Conservation (phyloP, 202 grass and related monocot species). For the Musa balbisiana region DNA sequence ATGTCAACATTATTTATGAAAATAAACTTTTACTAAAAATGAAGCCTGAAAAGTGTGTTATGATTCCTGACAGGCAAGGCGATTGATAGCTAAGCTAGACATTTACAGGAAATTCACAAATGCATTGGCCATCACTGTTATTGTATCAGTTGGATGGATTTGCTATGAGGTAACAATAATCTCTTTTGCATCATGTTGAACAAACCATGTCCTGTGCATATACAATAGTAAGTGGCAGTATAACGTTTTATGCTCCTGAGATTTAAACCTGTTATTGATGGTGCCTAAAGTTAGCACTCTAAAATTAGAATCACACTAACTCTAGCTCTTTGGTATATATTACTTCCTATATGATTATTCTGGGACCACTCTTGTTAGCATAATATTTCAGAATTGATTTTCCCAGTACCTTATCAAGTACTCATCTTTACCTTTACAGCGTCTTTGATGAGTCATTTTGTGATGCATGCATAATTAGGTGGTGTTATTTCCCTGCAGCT, state of each 20-base stretch:
- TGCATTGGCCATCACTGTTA: conserved; percentile 63
- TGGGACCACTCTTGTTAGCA: neutral
- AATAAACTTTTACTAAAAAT: neutral
- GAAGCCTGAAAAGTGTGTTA: conserved; percentile 14
- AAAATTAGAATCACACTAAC: neutral
- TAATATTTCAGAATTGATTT: neutral
- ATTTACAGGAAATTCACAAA: conserved; percentile 97
- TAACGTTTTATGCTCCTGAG: neutral
- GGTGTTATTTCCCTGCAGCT: conserved; percentile 46
- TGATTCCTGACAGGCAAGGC: conserved; percentile 54
- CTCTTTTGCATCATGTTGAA: neutral
- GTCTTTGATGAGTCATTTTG: conserved; percentile 7
- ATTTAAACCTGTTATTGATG: neutral
- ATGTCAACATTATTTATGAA: neutral
- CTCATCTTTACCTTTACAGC: neutral
- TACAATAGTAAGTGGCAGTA: neutral
- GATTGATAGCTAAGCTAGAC: conserved; percentile 80
- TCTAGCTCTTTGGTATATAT: neutral
- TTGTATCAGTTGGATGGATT: conserved; percentile 88
- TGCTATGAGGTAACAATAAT: conserved; percentile 70
- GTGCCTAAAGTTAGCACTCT: neutral
- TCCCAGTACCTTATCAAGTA: no score
- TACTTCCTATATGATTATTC: neutral
- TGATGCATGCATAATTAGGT: neutral
- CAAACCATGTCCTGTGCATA: neutral